These are phyloP conservation scores for Primulina tabacum DNA, from an alignment of 257 asterid species.

Conservation along the genomic window DNA sequence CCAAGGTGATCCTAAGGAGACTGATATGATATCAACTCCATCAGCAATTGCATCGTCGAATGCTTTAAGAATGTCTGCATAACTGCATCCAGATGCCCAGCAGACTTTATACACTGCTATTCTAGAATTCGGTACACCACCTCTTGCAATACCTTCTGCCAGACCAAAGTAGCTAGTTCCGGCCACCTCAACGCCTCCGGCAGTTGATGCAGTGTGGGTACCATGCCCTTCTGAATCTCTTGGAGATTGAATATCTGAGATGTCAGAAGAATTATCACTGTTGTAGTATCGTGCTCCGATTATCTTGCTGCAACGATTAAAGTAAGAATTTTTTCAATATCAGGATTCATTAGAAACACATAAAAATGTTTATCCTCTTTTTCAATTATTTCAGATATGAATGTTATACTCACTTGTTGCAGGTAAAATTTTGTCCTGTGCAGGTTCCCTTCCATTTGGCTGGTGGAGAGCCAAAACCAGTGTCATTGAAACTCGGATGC, in stretches of 20 bases:
- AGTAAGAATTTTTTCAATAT: background rate
- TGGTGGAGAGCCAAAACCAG: constrained; percentile 46
- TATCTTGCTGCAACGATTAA: constrained; percentile 34
- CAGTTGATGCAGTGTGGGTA: constrained; percentile 66
- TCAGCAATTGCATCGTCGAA: constrained; percentile 78
- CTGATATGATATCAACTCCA: constrained; percentile 62
- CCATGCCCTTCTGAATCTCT: constrained; percentile 62
- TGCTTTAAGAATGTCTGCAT: constrained; percentile 61
- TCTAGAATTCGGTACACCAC: constrained; percentile 54
- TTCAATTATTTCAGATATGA: background rate
- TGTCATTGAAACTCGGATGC: constrained; percentile 59
- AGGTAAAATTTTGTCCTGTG: constrained; percentile 48
- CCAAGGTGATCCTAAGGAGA: constrained; percentile 45
- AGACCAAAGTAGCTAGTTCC: constrained; percentile 49
- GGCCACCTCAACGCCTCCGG: constrained; percentile 41
- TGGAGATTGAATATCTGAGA: constrained; percentile 40
- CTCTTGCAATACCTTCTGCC: constrained; percentile 55
- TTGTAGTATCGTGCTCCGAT: constrained; percentile 48
- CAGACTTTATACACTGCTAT: constrained; percentile 57
- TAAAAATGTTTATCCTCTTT: background rate
- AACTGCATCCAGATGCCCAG: constrained; percentile 41
- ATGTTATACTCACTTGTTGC: constrained; percentile 48
- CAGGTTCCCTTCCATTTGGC: constrained; percentile 59
- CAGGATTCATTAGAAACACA: background rate
- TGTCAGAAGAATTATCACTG: constrained; percentile 14